Evolutionary conservation across 73 alveolate species (phyloP).

Genomic region (Paramecium caudatum): DNA sequence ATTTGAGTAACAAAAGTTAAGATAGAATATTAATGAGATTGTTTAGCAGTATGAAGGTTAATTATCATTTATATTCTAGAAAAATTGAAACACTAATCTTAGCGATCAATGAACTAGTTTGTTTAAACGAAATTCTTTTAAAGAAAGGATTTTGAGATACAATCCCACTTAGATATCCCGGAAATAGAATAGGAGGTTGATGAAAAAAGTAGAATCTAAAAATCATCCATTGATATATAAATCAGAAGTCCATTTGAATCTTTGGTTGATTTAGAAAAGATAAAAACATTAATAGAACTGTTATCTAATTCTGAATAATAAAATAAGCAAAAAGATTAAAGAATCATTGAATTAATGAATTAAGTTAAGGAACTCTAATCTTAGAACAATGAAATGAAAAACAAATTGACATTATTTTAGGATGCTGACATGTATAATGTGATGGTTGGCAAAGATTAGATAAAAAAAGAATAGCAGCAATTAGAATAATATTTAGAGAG

Average conservation of each 20-base stretch:
- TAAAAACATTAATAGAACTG: neutral
- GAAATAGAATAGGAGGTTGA: too few species aligned
- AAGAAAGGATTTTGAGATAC: neutral
- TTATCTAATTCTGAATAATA: neutral
- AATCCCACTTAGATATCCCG: too few species aligned
- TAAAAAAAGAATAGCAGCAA: neutral
- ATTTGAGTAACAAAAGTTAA: neutral
- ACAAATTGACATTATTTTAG: neutral
- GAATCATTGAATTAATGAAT: neutral
- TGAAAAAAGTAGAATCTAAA: neutral
- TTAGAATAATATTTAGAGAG: constrained; percentile 7
- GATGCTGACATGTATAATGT: constrained; percentile 31
- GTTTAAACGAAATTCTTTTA: neutral
- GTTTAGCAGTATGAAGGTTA: constrained; percentile 27
- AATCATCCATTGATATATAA: neutral
- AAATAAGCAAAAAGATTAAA: neutral
- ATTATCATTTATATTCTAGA: neutral
- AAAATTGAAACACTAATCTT: neutral
- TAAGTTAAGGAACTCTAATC: neutral
- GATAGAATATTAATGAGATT: neutral
- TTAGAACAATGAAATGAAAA: neutral
- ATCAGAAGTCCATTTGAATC: neutral
- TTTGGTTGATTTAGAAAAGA: neutral
- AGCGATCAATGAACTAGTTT: neutral
- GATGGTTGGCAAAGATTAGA: neutral